A percentile compares a stretch with the other conserved stretches of the same genome.
Conservation (phyloP, 208 protist genomes). For the Acanthamoeba lenticulata region DNA sequence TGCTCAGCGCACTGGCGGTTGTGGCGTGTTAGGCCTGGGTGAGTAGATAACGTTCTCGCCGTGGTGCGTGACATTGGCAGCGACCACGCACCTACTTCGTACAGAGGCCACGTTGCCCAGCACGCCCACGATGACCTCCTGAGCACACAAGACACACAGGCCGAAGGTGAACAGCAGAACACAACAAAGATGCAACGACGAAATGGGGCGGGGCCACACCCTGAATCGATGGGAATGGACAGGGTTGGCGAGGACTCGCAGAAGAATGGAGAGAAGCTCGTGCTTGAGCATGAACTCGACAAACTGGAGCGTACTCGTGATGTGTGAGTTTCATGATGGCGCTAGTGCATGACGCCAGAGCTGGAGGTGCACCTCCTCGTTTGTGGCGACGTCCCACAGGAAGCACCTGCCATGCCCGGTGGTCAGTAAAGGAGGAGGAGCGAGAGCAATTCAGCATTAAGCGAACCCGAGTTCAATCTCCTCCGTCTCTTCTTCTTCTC, state of each 20-base stretch:
- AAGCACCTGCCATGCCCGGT: background rate
- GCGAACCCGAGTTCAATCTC: background rate
- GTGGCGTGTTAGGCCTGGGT: background rate
- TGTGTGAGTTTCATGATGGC: background rate
- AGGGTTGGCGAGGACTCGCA: background rate
- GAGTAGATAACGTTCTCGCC: background rate
- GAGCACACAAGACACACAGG: background rate
- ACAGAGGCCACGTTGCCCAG: background rate
- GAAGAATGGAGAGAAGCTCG: conserved; percentile 7
- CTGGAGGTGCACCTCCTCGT: background rate
- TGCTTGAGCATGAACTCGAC: conserved; percentile 5
- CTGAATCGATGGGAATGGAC: background rate
- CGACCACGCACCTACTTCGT: background rate
- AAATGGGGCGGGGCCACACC: background rate
- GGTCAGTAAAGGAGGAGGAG: background rate
- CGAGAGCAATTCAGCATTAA: background rate
- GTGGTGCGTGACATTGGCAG: background rate
- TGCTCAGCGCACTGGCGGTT: background rate
- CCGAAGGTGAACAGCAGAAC: background rate
- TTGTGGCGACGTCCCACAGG: background rate
- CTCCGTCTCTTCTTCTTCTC: background rate
- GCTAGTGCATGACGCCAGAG: background rate
- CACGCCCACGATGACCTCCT: background rate
- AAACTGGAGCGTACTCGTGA: background rate
- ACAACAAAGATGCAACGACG: background rate